Base-by-base conservation (phyloP, 257 asterid genomes). In the Avicennia marina region DNA sequence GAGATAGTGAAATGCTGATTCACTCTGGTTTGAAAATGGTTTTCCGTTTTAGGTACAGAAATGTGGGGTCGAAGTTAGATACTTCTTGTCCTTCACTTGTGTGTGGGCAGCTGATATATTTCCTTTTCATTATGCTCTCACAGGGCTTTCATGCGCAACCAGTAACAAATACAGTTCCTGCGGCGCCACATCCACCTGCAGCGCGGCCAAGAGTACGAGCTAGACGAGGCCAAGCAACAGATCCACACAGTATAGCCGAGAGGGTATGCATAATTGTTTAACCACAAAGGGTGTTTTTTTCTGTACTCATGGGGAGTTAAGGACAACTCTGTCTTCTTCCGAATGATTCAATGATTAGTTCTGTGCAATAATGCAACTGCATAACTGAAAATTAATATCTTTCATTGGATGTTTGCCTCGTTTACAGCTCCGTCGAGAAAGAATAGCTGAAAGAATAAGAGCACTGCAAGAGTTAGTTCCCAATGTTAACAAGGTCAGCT, bases 161-260 rank as follows among this genome's bases (percentile, higher is more conserved):
- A 21, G 71, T 84, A 80, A 72, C 58, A 11, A 67, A 65, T 47
- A 74, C 86, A 55, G 72, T 78, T 56, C 87, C 87, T 60, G 50
- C 84, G 11, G 76, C 63, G 43, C 86, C 89, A 1, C 89, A 80
- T 68, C 94, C 93, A 8, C 95, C 97, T 19, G 80, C 86, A 36
- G 64, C 75, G 65, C 87, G 93, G 15, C 96, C 95, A 0, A 80
- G 95, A 70, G 96, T 91, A 57, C 82, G 96, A 43, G 98, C 96
- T 51, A 88, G 96, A 79, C 74, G 98, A 68, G 96, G 96, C 58
- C 98, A 91, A 73, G 98, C 98, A 12, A 91, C 98, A 0, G 98
- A 91, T 81, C 98, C 98, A 63, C 98, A 91, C 70, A 91, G 98
- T 77, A 91, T 91, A 61, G 98, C 98, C 57, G 98, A 91, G 76